Conservation (phyloP, 2,329 filamentous ascomycete species). For the Neonectria punicea region DNA sequence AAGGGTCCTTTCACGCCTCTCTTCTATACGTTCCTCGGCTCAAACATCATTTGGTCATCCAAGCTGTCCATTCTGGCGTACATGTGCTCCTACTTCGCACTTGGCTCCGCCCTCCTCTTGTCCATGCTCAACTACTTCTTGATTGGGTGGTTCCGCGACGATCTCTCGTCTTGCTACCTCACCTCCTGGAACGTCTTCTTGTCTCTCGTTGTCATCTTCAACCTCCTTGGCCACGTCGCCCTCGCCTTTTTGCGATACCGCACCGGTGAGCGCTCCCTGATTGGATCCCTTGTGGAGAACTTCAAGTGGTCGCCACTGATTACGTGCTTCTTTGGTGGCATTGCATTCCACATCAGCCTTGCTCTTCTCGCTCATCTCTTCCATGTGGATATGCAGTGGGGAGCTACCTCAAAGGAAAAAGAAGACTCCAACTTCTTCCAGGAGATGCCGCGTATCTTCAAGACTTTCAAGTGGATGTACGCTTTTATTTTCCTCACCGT, state of each 20-base stretch:
- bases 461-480: conserved; percentile 64
- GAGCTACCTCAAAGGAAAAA: conserved; percentile 68
- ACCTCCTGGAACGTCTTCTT: conserved; percentile 74
- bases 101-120: conserved; percentile 74
- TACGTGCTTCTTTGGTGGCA: conserved; percentile 56
- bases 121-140: conserved; percentile 77
- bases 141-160: conserved; percentile 76
- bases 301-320: conserved; percentile 71
- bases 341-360: conserved; percentile 55
- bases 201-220: conserved; percentile 73
- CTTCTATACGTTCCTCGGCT: conserved; percentile 54
- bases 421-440: conserved; percentile 66
- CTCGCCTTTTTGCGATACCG: conserved; percentile 73
- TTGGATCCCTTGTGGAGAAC: conserved; percentile 56
- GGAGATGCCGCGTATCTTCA: conserved; percentile 65
- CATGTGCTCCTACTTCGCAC: conserved; percentile 77
- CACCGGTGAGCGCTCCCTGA: conserved; percentile 62
- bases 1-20: conserved; percentile 15
- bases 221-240: conserved; percentile 67
- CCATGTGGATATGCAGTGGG: conserved; percentile 59
- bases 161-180: conserved; percentile 74
- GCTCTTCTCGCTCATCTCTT: conserved; percentile 56
- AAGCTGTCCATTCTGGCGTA: conserved; percentile 79
- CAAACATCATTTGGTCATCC: conserved; percentile 70
- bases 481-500: conserved; percentile 59